Conservation (phyloP, 148 eudicot genomes). For the Chenopodium quinoa region DNA sequence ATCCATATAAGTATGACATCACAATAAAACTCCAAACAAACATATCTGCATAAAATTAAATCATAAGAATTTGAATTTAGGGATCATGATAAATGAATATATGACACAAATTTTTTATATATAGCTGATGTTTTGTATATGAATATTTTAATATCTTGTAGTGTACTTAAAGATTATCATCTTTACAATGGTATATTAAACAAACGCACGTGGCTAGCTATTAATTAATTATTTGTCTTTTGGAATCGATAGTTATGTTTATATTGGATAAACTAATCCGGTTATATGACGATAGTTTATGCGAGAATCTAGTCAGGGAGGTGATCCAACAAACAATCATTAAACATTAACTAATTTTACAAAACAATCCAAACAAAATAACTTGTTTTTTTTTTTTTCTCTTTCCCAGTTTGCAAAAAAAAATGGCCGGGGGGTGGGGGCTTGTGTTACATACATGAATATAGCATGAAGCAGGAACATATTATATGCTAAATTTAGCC, state of each 20-base stretch:
- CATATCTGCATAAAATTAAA: neutral
- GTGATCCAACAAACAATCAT: too few relatives aligned
- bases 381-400: neutral
- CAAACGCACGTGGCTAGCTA: too few relatives aligned
- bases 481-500: constrained; percentile 31
- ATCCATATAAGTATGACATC: constrained; percentile 8
- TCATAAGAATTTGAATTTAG: neutral
- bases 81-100: neutral
- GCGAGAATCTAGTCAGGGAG: too few relatives aligned
- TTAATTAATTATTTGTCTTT: too few relatives aligned
- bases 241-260: too few relatives aligned
- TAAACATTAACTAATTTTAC: too few relatives aligned
- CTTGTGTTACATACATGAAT: neutral
- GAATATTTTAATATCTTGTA: too few relatives aligned
- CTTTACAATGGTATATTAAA: too few relatives aligned
- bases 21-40: constrained; percentile 3
- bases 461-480: constrained; percentile 49
- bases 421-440: too few relatives aligned
- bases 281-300: neutral
- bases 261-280: too few relatives aligned
- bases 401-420: neutral
- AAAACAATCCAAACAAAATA: neutral
- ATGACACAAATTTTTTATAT: neutral
- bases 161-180: too few relatives aligned
- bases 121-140: too few relatives aligned